These are phyloP conservation scores for Fusarium chuoi DNA, from an alignment of 2,329 filamentous ascomycete species.

Conservation along the genomic window DNA sequence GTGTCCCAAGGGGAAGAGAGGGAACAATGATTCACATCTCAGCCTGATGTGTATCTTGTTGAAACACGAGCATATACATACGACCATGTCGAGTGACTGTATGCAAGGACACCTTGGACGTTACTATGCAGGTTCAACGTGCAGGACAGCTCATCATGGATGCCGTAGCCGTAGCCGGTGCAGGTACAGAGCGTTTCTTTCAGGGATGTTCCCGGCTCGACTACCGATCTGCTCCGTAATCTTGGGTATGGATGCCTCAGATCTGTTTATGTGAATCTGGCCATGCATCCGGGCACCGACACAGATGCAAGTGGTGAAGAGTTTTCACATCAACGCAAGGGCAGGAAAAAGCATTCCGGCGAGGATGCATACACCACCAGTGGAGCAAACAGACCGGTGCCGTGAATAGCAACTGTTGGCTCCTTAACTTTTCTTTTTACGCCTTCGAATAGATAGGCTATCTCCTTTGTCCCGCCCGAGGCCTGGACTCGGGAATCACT, in stretches of 20 bases:
- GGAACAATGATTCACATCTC: neutral
- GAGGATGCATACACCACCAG: neutral
- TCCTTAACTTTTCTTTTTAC: slow-evolving; percentile 14
- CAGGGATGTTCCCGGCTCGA: slow-evolving; percentile 28
- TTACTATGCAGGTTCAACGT: slow-evolving; percentile 13
- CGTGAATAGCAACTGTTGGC: neutral
- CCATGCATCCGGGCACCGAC: neutral
- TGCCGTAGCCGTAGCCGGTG: slow-evolving; percentile 12
- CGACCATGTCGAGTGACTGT: neutral
- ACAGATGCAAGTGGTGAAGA: neutral
- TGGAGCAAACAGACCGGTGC: neutral
- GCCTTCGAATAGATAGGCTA: neutral
- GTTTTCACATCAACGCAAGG: slow-evolving; percentile 12
- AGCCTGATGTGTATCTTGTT: neutral
- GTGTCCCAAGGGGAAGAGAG: neutral
- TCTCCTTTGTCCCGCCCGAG: neutral
- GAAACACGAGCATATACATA: neutral
- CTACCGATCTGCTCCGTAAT: slow-evolving; percentile 3
- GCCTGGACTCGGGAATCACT: neutral
- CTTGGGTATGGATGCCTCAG: slow-evolving; percentile 9
- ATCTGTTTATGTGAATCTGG: neutral
- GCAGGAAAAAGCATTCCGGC: slow-evolving; percentile 1
- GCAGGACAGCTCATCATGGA: slow-evolving; percentile 25
- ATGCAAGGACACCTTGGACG: neutral
- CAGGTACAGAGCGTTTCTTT: slow-evolving; percentile 23